These are phyloP conservation scores for Porogramme epimiltina DNA, from an alignment of 1,284 basidiomycete genomes.

Conservation along the genomic window DNA sequence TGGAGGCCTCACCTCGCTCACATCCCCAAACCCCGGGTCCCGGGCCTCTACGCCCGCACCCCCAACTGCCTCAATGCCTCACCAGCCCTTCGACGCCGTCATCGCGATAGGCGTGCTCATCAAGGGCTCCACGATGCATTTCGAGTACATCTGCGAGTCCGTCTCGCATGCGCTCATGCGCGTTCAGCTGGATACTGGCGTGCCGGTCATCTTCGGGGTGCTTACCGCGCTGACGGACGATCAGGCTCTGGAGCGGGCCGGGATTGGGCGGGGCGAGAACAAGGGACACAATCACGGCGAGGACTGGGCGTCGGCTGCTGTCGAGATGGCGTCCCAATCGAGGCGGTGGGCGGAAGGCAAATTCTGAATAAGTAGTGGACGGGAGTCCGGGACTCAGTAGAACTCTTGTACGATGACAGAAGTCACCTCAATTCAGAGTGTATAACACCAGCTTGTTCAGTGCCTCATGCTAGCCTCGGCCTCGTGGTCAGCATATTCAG, in stretches of 20 bases:
- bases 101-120: conserved; percentile 98
- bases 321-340: conserved; percentile 84
- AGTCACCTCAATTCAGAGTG: conserved; percentile 7
- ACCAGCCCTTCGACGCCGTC: conserved; percentile 87
- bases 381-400: conserved; percentile 8
- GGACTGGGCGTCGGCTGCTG: conserved; percentile 95
- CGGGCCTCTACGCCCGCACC: conserved; percentile 53
- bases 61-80: conserved; percentile 43
- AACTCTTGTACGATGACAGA: conserved; percentile 19
- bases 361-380: conserved; percentile 39
- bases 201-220: conserved; percentile 97
- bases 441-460: too few species aligned
- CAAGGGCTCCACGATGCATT: conserved; percentile 97
- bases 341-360: conserved; percentile 78
- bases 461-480: too few species aligned
- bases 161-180: conserved; percentile 94
- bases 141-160: conserved; percentile 96
- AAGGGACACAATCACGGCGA: conserved; percentile 94
- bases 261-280: conserved; percentile 65
- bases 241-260: conserved; percentile 92
- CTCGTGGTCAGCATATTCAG: too few species aligned
- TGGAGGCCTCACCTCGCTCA: conserved; percentile 65
- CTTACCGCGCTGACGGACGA: conserved; percentile 92
- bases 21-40: conserved; percentile 47
- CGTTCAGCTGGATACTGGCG: conserved; percentile 88